These are phyloP conservation scores for Eleusine indica DNA, from an alignment of 176 grass and related monocot species.

Conservation along the genomic window DNA sequence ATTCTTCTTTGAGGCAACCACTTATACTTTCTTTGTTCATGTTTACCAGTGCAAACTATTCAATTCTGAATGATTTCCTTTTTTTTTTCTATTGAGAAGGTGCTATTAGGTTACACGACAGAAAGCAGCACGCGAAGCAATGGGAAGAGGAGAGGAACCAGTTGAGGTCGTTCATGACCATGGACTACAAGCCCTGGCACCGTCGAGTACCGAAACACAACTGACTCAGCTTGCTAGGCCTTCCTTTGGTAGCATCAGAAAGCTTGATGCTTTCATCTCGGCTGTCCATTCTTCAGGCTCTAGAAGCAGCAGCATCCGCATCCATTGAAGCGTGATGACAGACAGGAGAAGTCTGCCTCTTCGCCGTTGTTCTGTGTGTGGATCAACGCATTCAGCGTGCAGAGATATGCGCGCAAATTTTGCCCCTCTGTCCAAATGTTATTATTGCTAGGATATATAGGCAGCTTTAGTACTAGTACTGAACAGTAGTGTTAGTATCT, in stretches of 20 bases:
- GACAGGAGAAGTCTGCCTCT: slow-evolving; percentile 9
- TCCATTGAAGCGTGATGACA: slow-evolving; percentile 1
- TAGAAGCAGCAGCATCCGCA: not conserved
- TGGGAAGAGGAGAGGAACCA: slow-evolving; percentile 58
- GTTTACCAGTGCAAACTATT: not conserved
- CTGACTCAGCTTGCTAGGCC: slow-evolving; percentile 17
- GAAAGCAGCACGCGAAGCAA: slow-evolving; percentile 47
- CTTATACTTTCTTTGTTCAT: not conserved
- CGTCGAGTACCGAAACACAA: slow-evolving; percentile 59
- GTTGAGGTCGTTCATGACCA: slow-evolving; percentile 53
- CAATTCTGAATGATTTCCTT: not conserved
- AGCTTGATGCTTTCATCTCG: not conserved
- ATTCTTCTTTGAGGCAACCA: not conserved
- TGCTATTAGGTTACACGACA: slow-evolving; percentile 61
- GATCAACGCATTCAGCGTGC: slow-evolving; percentile 43
- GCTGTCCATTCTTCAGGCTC: slow-evolving; percentile 13
- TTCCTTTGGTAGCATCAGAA: not conserved
- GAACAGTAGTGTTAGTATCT: slow-evolving; percentile 11
- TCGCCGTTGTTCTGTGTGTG: not conserved
- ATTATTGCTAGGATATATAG: slow-evolving; percentile 36
- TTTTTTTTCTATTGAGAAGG: slow-evolving; percentile 29
- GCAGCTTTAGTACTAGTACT: slow-evolving; percentile 24
- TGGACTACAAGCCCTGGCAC: slow-evolving; percentile 19
- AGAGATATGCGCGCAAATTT: slow-evolving; percentile 41
- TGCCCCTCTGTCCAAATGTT: slow-evolving; percentile 44